phyloP scores from a whole-genome alignment of 2,329 filamentous ascomycete species.

The Microsporum ferrugineum region DNA sequence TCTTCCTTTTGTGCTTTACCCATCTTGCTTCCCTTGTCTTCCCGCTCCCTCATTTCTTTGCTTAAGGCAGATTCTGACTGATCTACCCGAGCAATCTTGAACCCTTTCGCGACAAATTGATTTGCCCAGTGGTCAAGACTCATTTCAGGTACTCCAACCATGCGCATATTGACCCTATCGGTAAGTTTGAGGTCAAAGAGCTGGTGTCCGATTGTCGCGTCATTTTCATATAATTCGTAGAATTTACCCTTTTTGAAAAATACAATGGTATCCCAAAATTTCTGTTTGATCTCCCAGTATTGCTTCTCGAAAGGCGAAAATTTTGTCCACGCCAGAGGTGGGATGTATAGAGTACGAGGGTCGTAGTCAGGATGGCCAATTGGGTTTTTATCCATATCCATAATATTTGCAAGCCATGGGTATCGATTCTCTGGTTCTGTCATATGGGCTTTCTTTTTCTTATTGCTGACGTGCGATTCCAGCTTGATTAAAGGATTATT shows the following conservation, averaged over 20 bases:
- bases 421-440: conserved; percentile 80
- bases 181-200: conserved; percentile 96
- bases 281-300: conserved; percentile 98
- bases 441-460: conserved; percentile 56
- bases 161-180: conserved; percentile 97
- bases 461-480: conserved; percentile 24
- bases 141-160: conserved; percentile 95
- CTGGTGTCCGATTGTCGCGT: conserved; percentile 91
- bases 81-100: conserved; percentile 91
- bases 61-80: conserved; percentile 91
- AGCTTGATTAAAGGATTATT: conserved; percentile 21
- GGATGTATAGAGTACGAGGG: conserved; percentile 80
- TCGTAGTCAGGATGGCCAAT: conserved; percentile 79
- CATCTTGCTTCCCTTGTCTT: conserved; percentile 37
- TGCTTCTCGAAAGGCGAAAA: conserved; percentile 96
- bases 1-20: conserved; percentile 60
- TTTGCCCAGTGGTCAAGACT: conserved; percentile 96
- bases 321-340: conserved; percentile 62
- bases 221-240: conserved; percentile 95
- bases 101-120: conserved; percentile 95
- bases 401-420: conserved; percentile 74
- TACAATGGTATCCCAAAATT: conserved; percentile 92
- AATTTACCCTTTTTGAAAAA: conserved; percentile 99
- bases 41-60: conserved; percentile 97
- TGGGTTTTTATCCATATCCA: conserved; percentile 72